phyloP scores from a whole-genome alignment of 106 monocot genomes.

The Hemerocallis citrina region DNA sequence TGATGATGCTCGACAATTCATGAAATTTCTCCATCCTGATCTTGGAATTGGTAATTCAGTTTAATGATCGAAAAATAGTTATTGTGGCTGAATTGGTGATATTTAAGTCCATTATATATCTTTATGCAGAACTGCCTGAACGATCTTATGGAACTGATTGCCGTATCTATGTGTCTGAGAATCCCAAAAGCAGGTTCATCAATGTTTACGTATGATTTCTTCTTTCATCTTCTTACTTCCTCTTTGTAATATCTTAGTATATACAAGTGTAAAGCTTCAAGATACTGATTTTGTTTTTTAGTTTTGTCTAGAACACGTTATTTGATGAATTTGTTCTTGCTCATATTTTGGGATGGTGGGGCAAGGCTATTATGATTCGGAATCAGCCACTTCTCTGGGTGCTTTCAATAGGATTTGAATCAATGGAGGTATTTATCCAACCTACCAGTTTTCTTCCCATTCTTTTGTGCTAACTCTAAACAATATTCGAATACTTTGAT shows the following conservation, averaged over 20 bases:
- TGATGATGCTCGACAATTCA: constrained; percentile 80
- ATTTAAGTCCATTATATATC: background rate
- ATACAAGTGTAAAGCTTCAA: background rate
- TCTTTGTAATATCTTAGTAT: background rate
- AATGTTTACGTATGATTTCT: constrained; percentile 88
- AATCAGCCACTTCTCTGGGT: constrained; percentile 87
- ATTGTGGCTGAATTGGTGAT: background rate
- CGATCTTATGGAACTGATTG: constrained; percentile 86
- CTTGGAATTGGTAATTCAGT: constrained; percentile 70
- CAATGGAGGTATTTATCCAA: constrained; percentile 63
- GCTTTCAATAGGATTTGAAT: constrained; percentile 76
- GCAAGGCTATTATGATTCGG: constrained; percentile 87
- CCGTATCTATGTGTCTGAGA: constrained; percentile 80
- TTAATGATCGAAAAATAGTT: too few species aligned
- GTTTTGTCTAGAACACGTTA: constrained; percentile 62
- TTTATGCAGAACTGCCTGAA: constrained; percentile 67
- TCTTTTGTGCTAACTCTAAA: background rate
- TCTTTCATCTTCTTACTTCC: constrained; percentile 21
- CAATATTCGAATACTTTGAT: background rate
- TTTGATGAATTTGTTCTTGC: constrained; percentile 94
- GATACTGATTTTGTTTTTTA: constrained; percentile 36
- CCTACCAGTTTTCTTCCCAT: background rate
- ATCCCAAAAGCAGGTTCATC: constrained; percentile 78
- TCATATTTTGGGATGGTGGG: constrained; percentile 95
- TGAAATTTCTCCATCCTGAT: constrained; percentile 86